These are phyloP conservation scores for Phytopythium mirpurense DNA, from an alignment of 352 stramenopile genomes.

Conservation along the genomic window DNA sequence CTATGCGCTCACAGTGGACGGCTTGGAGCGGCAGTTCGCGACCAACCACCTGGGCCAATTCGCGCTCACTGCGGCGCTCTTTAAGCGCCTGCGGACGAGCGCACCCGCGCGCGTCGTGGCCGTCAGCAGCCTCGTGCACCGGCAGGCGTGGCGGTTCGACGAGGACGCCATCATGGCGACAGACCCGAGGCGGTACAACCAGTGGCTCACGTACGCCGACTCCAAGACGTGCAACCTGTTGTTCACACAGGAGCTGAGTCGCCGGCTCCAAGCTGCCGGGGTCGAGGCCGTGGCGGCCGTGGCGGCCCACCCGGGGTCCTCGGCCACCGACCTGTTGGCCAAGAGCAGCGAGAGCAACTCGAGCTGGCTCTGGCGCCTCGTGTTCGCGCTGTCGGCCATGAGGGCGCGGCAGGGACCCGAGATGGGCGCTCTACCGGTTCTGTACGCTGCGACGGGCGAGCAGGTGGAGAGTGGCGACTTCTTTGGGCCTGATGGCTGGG, in stretches of 20 bases:
- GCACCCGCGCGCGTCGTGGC: constrained; percentile 16
- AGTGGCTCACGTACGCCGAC: constrained; percentile 27
- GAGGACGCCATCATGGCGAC: constrained; percentile 15
- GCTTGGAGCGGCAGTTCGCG: constrained; percentile 39
- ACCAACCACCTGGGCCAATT: constrained; percentile 57
- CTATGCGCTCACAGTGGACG: constrained; percentile 21
- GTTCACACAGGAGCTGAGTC: constrained; percentile 28
- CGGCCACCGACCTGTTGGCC: constrained; percentile 10
- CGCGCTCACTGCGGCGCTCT: constrained; percentile 24
- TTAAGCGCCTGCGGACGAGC: constrained; percentile 17
- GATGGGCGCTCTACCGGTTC: constrained; percentile 25
- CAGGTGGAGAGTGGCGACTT: constrained; percentile 32
- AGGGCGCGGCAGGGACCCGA: constrained; percentile 15
- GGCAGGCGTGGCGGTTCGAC: constrained; percentile 4
- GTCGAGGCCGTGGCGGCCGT: background rate
- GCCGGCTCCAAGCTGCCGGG: constrained; percentile 13
- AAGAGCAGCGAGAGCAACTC: constrained; percentile 4
- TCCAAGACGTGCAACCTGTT: constrained; percentile 37
- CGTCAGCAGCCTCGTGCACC: constrained; percentile 25
- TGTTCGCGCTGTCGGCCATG: constrained; percentile 20
- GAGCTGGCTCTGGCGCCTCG: constrained; percentile 14
- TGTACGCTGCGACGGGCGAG: constrained; percentile 32
- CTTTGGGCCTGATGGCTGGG: constrained; percentile 37
- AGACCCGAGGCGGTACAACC: no score
- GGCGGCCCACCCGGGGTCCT: constrained; percentile 2